Percentiles rank a stretch among this genome's conserved stretches.
Evolutionary conservation across 768 basidiomycete species (phyloP).

Genomic region (Strobilomyces echinocephalus): DNA sequence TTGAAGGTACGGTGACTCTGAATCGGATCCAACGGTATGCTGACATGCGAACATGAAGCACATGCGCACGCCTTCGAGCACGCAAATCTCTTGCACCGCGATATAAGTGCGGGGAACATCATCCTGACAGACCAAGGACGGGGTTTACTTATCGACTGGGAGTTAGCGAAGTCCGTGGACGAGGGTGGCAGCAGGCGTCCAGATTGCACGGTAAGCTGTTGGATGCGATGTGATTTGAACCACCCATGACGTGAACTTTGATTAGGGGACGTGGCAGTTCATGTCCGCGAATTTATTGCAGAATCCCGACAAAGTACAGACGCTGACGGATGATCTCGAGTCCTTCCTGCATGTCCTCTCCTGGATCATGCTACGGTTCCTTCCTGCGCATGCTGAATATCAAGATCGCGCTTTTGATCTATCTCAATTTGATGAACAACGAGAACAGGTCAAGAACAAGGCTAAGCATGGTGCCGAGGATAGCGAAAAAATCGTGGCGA

Average conservation of each 20-base stretch:
- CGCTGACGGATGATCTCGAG: constrained; percentile 30
- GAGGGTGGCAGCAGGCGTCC: not conserved
- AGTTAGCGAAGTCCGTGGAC: constrained; percentile 7
- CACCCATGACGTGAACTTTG: not conserved
- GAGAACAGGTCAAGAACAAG: too few relatives aligned
- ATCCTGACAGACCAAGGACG: constrained; percentile 15
- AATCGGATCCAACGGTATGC: too few relatives aligned
- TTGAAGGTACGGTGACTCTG: not conserved
- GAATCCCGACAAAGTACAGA: constrained; percentile 17
- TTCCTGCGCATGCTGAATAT: not conserved
- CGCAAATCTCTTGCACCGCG: constrained; percentile 22
- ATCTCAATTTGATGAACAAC: not conserved
- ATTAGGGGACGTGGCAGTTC: constrained; percentile 7
- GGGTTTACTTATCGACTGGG: constrained; percentile 20
- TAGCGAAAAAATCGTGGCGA: too few relatives aligned
- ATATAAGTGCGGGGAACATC: constrained; percentile 28
- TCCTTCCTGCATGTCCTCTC: constrained; percentile 24
- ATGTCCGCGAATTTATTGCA: constrained; percentile 12
- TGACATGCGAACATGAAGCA: constrained; percentile 6
- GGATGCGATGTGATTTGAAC: not conserved
- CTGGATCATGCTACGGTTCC: not conserved
- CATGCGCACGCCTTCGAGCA: constrained; percentile 16
- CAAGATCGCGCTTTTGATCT: not conserved
- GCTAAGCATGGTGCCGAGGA: too few relatives aligned
- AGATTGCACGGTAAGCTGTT: not conserved